phyloP scores from a whole-genome alignment of 805 yeast genomes.

The Blastobotrys attinorum region DNA sequence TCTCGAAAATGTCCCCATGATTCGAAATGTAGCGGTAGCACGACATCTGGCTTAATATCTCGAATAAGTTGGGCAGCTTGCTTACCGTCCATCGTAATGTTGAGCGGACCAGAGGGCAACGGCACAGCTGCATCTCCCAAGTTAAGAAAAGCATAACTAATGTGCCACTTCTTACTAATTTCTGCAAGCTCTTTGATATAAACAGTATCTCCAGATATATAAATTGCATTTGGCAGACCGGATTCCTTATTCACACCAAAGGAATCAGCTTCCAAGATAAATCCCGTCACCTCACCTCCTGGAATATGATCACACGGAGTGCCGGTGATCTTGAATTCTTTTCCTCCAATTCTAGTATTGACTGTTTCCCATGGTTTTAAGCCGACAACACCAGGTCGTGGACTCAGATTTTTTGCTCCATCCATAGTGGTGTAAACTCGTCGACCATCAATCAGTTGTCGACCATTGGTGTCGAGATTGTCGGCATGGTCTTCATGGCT shows the following conservation, averaged over 20 bases:
- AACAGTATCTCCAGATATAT: slow-evolving; percentile 1
- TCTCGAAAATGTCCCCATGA: slow-evolving; percentile 1
- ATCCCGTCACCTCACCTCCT: slow-evolving; percentile 2
- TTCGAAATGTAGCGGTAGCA: slow-evolving; percentile 1
- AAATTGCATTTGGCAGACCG: slow-evolving; percentile 1
- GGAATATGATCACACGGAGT: slow-evolving; percentile 2
- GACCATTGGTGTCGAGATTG: not conserved
- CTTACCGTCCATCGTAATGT: not conserved
- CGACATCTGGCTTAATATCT: not conserved
- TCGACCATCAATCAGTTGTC: slow-evolving; percentile 1
- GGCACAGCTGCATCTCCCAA: not conserved
- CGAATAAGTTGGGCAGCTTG: not conserved
- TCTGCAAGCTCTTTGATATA: not conserved
- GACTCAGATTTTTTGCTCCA: slow-evolving; percentile 1
- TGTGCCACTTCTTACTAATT: not conserved
- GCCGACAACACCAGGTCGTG: not conserved
- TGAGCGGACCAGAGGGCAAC: not conserved
- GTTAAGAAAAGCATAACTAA: not conserved
- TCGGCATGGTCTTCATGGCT: slow-evolving; percentile 3
- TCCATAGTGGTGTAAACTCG: not conserved
- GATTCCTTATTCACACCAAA: not conserved
- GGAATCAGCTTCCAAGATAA: not conserved
- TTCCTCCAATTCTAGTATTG: not conserved
- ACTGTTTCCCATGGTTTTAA: slow-evolving; percentile 1
- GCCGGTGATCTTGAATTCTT: not conserved